A percentile compares a stretch with the other conserved stretches of the same genome.
Evolutionary conservation across 2,329 filamentous ascomycete genomes (phyloP).

Genomic region (Chaetomiaceae sp.): DNA sequence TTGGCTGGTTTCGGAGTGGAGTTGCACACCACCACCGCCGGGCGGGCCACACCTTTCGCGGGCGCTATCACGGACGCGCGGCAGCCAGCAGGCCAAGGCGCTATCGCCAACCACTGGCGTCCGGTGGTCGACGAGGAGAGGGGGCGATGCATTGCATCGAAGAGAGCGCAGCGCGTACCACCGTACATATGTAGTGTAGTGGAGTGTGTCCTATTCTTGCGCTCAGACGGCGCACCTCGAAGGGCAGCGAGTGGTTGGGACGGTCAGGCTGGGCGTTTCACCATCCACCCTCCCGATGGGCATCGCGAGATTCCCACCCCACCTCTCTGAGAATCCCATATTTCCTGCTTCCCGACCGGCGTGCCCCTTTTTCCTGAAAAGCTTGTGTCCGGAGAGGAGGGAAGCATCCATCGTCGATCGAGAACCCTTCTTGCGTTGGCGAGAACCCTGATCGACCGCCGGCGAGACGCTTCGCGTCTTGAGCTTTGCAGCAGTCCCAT

Average conservation of each 20-base stretch:
- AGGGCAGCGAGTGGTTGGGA: background rate
- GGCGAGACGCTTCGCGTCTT: background rate
- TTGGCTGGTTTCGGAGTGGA: background rate
- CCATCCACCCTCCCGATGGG: background rate
- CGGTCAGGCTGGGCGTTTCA: background rate
- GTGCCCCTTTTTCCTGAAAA: no score
- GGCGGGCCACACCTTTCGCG: no score
- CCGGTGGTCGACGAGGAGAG: background rate
- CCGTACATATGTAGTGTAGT: no score
- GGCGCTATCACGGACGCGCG: no score
- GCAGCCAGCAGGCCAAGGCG: no score
- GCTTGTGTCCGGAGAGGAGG: background rate
- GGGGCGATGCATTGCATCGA: background rate
- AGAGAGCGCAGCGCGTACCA: no score
- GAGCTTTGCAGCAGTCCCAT: background rate
- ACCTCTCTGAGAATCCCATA: conserved; percentile 1
- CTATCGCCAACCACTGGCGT: background rate
- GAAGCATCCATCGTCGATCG: background rate
- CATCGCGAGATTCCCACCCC: conserved; percentile 7
- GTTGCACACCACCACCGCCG: background rate
- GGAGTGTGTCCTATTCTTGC: no score
- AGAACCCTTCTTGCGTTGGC: conserved; percentile 8
- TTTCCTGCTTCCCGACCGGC: background rate
- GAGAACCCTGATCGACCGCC: conserved; percentile 6
- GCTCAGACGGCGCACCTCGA: background rate